Percentiles rank a stretch among this genome's conserved stretches.
phyloP scores from a whole-genome alignment of 1,284 basidiomycete species.

The Cronartium quercuum region DNA sequence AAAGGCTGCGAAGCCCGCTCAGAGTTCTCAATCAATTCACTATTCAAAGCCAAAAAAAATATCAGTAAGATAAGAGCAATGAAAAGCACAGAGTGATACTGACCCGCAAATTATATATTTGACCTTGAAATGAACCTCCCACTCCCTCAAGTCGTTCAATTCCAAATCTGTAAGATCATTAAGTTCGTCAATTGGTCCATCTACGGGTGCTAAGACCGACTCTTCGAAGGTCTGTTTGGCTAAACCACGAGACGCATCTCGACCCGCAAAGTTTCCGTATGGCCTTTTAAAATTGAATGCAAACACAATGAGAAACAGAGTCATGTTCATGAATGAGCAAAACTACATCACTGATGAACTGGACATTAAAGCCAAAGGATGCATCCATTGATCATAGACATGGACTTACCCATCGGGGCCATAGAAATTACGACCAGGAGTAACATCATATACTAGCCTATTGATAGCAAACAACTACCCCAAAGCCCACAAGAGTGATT shows the following conservation, averaged over 20 bases:
- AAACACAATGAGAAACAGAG: background rate
- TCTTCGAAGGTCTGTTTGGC: conserved; percentile 46
- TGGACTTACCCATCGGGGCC: conserved; percentile 33
- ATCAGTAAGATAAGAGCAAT: background rate
- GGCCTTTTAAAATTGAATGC: background rate
- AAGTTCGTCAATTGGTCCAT: conserved; percentile 44
- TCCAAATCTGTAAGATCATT: conserved; percentile 43
- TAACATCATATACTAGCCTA: conserved; percentile 25
- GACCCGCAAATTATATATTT: conserved; percentile 37
- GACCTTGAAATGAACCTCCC: conserved; percentile 41
- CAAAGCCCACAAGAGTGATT: background rate
- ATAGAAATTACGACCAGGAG: conserved; percentile 28
- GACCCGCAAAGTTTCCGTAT: conserved; percentile 43
- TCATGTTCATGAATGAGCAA: too few species aligned
- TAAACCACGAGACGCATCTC: conserved; percentile 47
- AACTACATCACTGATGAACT: too few species aligned
- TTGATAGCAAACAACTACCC: conserved; percentile 30
- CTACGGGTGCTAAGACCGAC: conserved; percentile 45
- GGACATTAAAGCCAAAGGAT: too few species aligned
- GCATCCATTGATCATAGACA: too few species aligned
- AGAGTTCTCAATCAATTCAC: conserved; percentile 32
- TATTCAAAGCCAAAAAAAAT: background rate
- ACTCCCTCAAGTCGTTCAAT: conserved; percentile 44
- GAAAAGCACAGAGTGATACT: background rate
- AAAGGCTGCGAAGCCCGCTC: conserved; percentile 1